These are phyloP conservation scores for Huntiella decipiens DNA, from an alignment of 2,329 filamentous ascomycete genomes.

Conservation along the genomic window DNA sequence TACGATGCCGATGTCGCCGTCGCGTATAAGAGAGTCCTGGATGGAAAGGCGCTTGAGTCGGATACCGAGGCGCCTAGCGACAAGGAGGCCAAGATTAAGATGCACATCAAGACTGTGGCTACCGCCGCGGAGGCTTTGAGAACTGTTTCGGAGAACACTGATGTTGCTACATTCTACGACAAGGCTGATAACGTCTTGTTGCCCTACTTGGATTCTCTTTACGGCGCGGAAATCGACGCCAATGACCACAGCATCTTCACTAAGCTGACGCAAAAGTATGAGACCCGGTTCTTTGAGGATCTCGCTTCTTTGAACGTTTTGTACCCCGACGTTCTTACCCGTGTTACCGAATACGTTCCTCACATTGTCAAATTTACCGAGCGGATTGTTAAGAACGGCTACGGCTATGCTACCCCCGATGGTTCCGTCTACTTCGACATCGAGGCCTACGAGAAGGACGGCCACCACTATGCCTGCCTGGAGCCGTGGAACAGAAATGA, in stretches of 20 bases:
- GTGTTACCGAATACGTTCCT: conserved; percentile 82
- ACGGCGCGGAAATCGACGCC: conserved; percentile 42
- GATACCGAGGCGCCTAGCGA: conserved; percentile 45
- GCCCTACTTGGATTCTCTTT: conserved; percentile 59
- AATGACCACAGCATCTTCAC: conserved; percentile 60
- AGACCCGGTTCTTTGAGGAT: conserved; percentile 72
- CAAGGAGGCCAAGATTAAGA: conserved; percentile 71
- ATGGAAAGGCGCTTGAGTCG: conserved; percentile 34
- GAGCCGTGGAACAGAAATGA: conserved; percentile 74
- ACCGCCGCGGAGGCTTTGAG: conserved; percentile 22
- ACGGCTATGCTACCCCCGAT: conserved; percentile 54
- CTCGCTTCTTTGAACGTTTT: conserved; percentile 76
- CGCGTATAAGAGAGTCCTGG: conserved; percentile 34
- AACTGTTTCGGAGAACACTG: conserved; percentile 22
- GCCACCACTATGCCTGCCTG: conserved; percentile 69
- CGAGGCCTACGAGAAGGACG: conserved; percentile 60
- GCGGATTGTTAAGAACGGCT: conserved; percentile 65
- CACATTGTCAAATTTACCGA: conserved; percentile 77
- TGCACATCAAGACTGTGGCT: conserved; percentile 55
- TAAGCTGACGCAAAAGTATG: conserved; percentile 67
- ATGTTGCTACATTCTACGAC: conserved; percentile 30
- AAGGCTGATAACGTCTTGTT: conserved; percentile 49
- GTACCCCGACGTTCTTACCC: conserved; percentile 60
- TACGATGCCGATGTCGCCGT: conserved; percentile 30
- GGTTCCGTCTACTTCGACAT: conserved; percentile 95